A percentile compares a stretch with the other conserved stretches of the same genome.
Evolutionary conservation across 2,329 filamentous ascomycete species (phyloP).

Genomic region (Furcasterigmium furcatum): DNA sequence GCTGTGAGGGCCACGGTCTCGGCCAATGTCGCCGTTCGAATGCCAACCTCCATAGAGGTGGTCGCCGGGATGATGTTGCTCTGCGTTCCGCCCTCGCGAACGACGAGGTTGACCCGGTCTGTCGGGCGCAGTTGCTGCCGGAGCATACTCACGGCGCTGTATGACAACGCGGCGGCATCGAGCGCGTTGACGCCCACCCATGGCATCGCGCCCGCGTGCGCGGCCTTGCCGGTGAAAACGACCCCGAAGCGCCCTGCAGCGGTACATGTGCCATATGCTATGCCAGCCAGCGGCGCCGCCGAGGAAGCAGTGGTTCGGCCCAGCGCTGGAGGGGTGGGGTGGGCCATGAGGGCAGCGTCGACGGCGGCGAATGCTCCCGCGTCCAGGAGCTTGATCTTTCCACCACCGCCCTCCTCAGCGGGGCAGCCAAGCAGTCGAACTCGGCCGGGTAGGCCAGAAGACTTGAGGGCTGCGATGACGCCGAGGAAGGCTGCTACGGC

Average conservation of each 20-base stretch:
- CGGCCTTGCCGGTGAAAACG: neutral
- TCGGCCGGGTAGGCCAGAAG: conserved; percentile 24
- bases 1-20: conserved; percentile 14
- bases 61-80: conserved; percentile 41
- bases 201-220: conserved; percentile 33
- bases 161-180: conserved; percentile 27
- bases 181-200: conserved; percentile 39
- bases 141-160: conserved; percentile 25
- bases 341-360: conserved; percentile 23
- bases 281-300: neutral
- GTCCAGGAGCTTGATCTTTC: conserved; percentile 40
- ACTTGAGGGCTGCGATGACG: conserved; percentile 25
- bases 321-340: conserved; percentile 11
- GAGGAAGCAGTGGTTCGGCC: too few species aligned
- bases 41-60: conserved; percentile 55
- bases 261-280: neutral
- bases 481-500: conserved; percentile 36
- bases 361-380: conserved; percentile 33
- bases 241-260: neutral
- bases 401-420: conserved; percentile 42
- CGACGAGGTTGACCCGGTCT: conserved; percentile 31
- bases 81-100: conserved; percentile 29
- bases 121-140: conserved; percentile 22
- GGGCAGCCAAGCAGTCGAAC: conserved; percentile 38
- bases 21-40: conserved; percentile 42